Evolutionary conservation across 164 flowering plant genomes (phyloP).

Genomic region (Magnolia sinica): DNA sequence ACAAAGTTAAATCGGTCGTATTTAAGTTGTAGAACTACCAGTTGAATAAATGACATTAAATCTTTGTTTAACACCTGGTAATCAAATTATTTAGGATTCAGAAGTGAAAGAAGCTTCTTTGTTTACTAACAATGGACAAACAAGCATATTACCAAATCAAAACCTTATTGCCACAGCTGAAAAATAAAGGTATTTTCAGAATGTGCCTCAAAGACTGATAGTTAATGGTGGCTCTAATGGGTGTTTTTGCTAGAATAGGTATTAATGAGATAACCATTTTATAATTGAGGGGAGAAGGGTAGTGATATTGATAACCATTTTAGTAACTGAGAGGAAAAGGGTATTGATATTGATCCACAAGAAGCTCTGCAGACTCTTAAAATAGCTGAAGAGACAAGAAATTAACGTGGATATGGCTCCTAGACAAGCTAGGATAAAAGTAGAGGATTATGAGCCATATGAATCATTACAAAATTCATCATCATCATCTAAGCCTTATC

Average conservation of each 20-base stretch:
- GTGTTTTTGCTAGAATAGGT: not conserved
- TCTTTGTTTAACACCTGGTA: too few relatives aligned
- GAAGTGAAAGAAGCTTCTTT: not conserved
- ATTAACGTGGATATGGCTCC: not conserved
- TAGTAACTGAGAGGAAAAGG: too few relatives aligned
- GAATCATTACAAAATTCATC: too few relatives aligned
- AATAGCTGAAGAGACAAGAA: not conserved
- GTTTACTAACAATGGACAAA: not conserved
- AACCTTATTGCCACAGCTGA: not conserved
- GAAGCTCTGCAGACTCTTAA: not conserved
- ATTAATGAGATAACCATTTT: not conserved
- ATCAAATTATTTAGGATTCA: too few relatives aligned
- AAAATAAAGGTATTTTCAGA: not conserved
- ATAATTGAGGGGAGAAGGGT: not conserved
- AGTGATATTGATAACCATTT: too few relatives aligned
- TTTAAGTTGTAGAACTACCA: too few relatives aligned
- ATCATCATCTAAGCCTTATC: too few relatives aligned
- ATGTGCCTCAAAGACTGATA: not conserved
- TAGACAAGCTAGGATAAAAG: too few relatives aligned
- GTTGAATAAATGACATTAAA: too few relatives aligned
- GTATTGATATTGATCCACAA: too few relatives aligned
- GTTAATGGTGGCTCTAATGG: not conserved
- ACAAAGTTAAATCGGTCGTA: too few relatives aligned
- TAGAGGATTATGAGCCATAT: too few relatives aligned
- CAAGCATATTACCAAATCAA: not conserved